phyloP scores from a whole-genome alignment of 805 yeast species.

The Metschnikowia shivogae region DNA sequence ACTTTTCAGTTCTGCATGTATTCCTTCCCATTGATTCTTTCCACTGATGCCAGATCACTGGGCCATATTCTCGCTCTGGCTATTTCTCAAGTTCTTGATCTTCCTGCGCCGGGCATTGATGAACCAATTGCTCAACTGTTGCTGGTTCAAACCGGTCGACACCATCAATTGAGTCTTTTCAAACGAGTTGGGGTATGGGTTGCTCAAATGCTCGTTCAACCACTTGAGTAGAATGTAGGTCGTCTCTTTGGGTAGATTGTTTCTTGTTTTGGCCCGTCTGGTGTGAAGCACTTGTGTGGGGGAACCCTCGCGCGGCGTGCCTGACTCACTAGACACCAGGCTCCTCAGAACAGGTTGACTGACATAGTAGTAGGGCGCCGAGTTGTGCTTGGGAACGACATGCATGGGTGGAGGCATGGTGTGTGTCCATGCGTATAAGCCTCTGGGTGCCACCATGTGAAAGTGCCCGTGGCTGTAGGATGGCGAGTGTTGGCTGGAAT shows the following conservation, averaged over 20 bases:
- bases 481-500: not conserved
- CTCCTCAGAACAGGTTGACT: not conserved
- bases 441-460: slow-evolving; percentile 4
- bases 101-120: slow-evolving; percentile 81
- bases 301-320: not conserved
- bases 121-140: slow-evolving; percentile 83
- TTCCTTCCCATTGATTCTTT: too few species aligned
- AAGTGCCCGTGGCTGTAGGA: not conserved
- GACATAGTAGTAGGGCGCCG: slow-evolving; percentile 14
- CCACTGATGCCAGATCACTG: not conserved
- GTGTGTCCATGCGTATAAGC: slow-evolving; percentile 3
- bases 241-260: slow-evolving; percentile 75
- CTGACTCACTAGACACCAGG: not conserved
- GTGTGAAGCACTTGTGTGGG: not conserved
- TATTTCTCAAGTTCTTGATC: slow-evolving; percentile 48
- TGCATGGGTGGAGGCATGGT: slow-evolving; percentile 1
- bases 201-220: slow-evolving; percentile 69
- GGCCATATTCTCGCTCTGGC: slow-evolving; percentile 10
- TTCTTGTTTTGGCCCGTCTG: slow-evolving; percentile 41
- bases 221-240: slow-evolving; percentile 68
- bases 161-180: slow-evolving; percentile 68
- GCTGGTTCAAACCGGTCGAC: slow-evolving; percentile 73
- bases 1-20: too few species aligned
- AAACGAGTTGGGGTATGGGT: slow-evolving; percentile 80
- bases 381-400: not conserved